Evolutionary conservation across 441 rosid genomes (phyloP), one percentile per base, ranked within the genome.

Genomic region (Adansonia grandidieri): DNA sequence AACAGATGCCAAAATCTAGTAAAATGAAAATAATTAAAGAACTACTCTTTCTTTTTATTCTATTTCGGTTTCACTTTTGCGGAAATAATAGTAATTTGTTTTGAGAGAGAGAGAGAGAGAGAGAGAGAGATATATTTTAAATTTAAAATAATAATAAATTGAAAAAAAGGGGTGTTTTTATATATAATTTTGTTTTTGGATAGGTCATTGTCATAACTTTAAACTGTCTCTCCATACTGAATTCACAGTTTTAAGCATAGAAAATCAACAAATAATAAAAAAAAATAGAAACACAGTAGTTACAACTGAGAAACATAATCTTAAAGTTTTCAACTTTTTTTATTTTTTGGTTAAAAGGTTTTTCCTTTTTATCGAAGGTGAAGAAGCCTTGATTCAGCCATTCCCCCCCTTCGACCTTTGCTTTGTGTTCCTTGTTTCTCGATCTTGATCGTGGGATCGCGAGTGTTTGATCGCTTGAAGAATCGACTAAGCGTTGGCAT

Each of bases 161-260:
- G 42, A 37, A 4, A 37, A 37, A 37, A 37, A 5, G 42, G 40
- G 42, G 42, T 37, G 6, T 37, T 37, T 37, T 37, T 37, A 5
- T 37, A 5, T 37, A 5, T 54, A 54, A 3, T 15, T 54, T 60
- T 60, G 40, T 60, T 60, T 60, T 60, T 60, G 65, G 24, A 60
- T 37, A 5, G 6, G 42, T 22, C 64, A 51, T 51, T 51, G 4
- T 32, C 28, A 37, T 2, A 45, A n/a, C 24, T 47, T 66, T 83
- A 84, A 85, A 88, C 94, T 5, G 65, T 61, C 42, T 53, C 19
- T 82, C 93, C 97, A 93, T 89, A 95, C 91, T 67, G 74, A 78
- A 40, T 87, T 90, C 95, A 92, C 93, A 91, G 88, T 77, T 81
- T 61, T 75, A 77, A 74, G 80, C 84, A 72, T 81, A 79, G 80